Evolutionary conservation across 805 yeast species (phyloP), one percentile per base, ranked within the genome.

Genomic region (Candida palmyrensis): DNA sequence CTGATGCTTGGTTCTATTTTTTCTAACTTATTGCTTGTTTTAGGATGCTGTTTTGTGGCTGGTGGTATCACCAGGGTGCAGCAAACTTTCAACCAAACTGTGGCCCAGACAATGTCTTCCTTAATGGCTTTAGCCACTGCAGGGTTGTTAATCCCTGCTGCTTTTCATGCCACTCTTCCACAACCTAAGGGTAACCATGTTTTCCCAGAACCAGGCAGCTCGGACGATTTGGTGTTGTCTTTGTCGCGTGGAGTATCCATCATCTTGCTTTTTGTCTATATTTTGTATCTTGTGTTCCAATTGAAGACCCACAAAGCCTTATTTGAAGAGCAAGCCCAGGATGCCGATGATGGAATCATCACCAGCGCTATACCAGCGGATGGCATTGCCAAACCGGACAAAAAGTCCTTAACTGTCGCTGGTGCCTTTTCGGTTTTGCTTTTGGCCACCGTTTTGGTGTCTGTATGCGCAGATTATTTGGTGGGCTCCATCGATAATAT

Each of bases 81-180:
- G 56, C 97, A 92, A 59, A 72, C 72, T 1, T 92, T 92, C 65
- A 88, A 88, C 66, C 95, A 85, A 59, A 90, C 97, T 1, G 97
- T 89, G 6, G 98, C 98, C 4, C 97, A 92, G 61, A 89, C 97
- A 6, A 92, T 92, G 98, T 76, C 88, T 21, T 88, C 97, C 1
- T 70, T 92, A 43, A 75, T 92, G 77, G 95, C 95, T 2, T 77
- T 92, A 37, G 85, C 96, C 3, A 80, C 92, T 30, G 82, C 92
- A 24, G 89, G 96, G 2, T 69, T 92, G 47, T 61, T 92, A 51
- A 79, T 92, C 32, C 98, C 98, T 2, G 97, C 98, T 3, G 97
- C 97, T 0, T 92, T 90, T 73, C 87, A 84, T 48, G 86, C 95
- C 5, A 72, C 89, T 5, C 60, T 85, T 40, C 90, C 77, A 4